Evolutionary conservation across 129 eudicot genomes (phyloP).

Genomic region (Sambucus nigra): DNA sequence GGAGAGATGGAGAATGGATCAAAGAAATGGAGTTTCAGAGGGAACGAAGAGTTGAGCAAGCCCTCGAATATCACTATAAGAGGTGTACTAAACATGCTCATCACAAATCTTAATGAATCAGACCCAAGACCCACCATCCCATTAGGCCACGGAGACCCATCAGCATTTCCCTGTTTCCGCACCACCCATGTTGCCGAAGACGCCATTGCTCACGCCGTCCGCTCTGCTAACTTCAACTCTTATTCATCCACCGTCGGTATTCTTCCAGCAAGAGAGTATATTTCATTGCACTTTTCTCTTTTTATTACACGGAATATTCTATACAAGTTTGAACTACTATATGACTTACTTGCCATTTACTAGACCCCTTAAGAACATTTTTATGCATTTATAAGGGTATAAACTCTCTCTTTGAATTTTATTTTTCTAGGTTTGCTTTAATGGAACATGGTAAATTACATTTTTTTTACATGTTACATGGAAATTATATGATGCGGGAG

Average conservation of each 20-base stretch:
- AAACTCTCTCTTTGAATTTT: too few species aligned
- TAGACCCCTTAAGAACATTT: too few species aligned
- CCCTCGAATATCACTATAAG: constrained; percentile 28
- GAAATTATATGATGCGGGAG: too few species aligned
- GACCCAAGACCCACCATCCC: constrained; percentile 34
- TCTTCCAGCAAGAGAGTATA: constrained; percentile 44
- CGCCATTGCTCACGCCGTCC: constrained; percentile 39
- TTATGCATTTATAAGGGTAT: too few species aligned
- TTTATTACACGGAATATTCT: too few species aligned
- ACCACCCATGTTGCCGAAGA: constrained; percentile 37
- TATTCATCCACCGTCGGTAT: constrained; percentile 44
- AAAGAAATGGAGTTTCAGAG: constrained; percentile 29
- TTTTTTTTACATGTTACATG: too few species aligned
- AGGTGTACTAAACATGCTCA: constrained; percentile 29
- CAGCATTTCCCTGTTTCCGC: constrained; percentile 52
- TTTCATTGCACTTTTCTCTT: background rate
- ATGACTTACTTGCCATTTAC: too few species aligned
- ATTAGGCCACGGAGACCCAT: constrained; percentile 49
- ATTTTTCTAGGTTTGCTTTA: too few species aligned
- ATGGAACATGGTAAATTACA: too few species aligned
- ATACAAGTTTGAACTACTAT: too few species aligned
- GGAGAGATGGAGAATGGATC: constrained; percentile 26
- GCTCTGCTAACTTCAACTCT: constrained; percentile 45
- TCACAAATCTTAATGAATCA: constrained; percentile 25
- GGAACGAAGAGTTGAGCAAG: constrained; percentile 18